Conservation (phyloP, 1,284 basidiomycete genomes). For the Rhodotorula sp. region DNA sequence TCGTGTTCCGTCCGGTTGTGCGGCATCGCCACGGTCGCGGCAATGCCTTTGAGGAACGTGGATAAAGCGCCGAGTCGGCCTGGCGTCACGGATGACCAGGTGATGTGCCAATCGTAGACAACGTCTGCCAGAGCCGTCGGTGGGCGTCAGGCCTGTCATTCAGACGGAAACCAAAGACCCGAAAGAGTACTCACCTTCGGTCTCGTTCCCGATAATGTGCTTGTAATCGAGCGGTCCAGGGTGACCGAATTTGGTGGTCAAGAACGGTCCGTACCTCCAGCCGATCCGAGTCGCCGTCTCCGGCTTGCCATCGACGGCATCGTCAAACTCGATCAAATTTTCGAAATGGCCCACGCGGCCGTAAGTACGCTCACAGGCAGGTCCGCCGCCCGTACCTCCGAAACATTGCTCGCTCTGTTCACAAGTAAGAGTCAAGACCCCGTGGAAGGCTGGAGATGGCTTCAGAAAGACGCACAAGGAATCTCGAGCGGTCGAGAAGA, state of each 20-base stretch:
- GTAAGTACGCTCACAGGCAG: not conserved
- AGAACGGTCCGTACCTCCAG: conserved; percentile 6
- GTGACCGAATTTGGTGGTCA: not conserved
- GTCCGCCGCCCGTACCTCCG: not conserved
- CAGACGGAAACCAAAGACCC: not conserved
- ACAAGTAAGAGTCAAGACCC: not conserved
- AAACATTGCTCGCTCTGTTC: not conserved
- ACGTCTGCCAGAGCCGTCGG: not conserved
- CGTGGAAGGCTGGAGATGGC: too few species aligned
- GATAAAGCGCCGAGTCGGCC: not conserved
- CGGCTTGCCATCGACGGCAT: not conserved
- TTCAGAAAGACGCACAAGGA: not conserved
- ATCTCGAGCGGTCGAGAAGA: not conserved
- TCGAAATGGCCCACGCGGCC: conserved; percentile 4
- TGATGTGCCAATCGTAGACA: not conserved
- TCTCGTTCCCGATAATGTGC: not conserved
- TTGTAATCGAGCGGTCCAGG: not conserved
- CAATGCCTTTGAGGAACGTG: too few species aligned
- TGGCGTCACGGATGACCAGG: not conserved
- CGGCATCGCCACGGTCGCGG: not conserved
- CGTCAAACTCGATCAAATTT: conserved; percentile 12
- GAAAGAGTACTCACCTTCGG: not conserved
- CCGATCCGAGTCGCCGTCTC: not conserved
- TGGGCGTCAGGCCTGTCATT: too few species aligned
- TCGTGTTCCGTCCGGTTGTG: not conserved